A percentile compares a stretch with the other conserved stretches of the same genome.
Evolutionary conservation across 2,329 filamentous ascomycete genomes (phyloP).

Genomic region (Colletotrichum tropicicola): DNA sequence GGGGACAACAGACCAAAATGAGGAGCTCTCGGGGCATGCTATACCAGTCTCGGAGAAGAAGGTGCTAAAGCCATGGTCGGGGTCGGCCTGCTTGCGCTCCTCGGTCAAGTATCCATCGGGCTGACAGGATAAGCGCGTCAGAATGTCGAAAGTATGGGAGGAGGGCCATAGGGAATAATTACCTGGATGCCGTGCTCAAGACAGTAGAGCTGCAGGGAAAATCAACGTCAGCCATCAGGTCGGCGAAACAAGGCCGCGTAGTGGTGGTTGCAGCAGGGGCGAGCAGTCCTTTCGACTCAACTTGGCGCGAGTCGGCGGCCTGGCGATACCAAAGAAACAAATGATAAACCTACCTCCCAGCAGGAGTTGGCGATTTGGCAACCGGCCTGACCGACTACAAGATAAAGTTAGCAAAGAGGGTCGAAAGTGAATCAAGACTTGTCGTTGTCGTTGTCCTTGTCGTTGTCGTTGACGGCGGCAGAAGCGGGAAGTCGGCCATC

Average conservation of each 20-base stretch:
- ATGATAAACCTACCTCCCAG: constrained; percentile 88
- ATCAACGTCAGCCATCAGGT: neutral
- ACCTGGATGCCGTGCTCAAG: constrained; percentile 99
- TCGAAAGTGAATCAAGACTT: neutral
- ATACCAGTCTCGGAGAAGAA: constrained; percentile 99
- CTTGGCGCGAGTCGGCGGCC: neutral
- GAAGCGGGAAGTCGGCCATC: too few species aligned
- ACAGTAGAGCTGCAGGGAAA: constrained; percentile 85
- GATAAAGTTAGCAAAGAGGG: constrained; percentile 57
- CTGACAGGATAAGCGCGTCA: constrained; percentile 54
- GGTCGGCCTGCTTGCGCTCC: constrained; percentile 92
- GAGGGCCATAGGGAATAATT: constrained; percentile 46
- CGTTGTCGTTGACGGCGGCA: constrained; percentile 32
- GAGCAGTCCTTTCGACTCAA: neutral
- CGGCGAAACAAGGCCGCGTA: neutral
- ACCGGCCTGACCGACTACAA: constrained; percentile 97
- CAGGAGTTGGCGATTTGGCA: constrained; percentile 99
- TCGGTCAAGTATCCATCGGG: constrained; percentile 99
- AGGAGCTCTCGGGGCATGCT: constrained; percentile 4
- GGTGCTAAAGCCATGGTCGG: constrained; percentile 98
- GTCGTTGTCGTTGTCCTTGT: neutral
- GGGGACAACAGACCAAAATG: neutral
- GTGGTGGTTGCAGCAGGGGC: neutral
- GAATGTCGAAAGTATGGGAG: constrained; percentile 5
- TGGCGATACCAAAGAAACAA: constrained; percentile 6